Percentiles rank a stretch among this genome's conserved stretches.
Conservation (phyloP, 768 basidiomycete species). For the Boletus rubroflammeus region DNA sequence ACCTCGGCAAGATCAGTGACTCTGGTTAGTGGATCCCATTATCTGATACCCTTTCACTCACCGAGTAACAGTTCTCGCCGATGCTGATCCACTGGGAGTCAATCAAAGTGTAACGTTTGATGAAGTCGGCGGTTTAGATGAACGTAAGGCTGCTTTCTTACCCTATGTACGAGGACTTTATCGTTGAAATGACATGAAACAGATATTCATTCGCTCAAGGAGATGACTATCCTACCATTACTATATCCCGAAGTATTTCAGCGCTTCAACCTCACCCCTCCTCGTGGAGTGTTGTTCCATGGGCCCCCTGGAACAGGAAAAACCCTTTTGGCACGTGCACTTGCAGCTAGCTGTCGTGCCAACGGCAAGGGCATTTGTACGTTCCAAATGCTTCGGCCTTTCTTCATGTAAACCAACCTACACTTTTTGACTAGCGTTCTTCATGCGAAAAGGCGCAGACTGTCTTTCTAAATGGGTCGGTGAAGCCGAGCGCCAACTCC, state of each 20-base stretch:
- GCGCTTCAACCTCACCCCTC: conserved; percentile 89
- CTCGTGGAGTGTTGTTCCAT: conserved; percentile 94
- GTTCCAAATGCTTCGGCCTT: conserved; percentile 29
- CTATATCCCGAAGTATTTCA: conserved; percentile 97
- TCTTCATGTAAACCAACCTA: background rate
- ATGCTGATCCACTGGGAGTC: conserved; percentile 93
- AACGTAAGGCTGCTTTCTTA: conserved; percentile 52
- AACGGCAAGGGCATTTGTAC: conserved; percentile 84
- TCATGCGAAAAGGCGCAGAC: conserved; percentile 99
- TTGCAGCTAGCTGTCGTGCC: conserved; percentile 88
- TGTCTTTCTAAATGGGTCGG: conserved; percentile 99
- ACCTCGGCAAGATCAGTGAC: conserved; percentile 81
- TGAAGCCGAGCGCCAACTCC: conserved; percentile 94
- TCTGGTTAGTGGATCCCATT: conserved; percentile 44
- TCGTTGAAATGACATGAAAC: conserved; percentile 3
- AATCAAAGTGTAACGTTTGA: conserved; percentile 94
- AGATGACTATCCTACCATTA: conserved; percentile 95
- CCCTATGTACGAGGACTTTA: background rate
- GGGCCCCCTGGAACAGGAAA: conserved; percentile 99
- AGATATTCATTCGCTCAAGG: conserved; percentile 97
- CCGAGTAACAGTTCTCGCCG: conserved; percentile 65
- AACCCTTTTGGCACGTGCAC: conserved; percentile 88
- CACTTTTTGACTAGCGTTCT: conserved; percentile 65
- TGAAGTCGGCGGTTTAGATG: conserved; percentile 93
- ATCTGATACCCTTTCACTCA: conserved; percentile 14